These are phyloP conservation scores for Ceratobasidium sp. DNA, from an alignment of 1,284 basidiomycete species.

Conservation along the genomic window DNA sequence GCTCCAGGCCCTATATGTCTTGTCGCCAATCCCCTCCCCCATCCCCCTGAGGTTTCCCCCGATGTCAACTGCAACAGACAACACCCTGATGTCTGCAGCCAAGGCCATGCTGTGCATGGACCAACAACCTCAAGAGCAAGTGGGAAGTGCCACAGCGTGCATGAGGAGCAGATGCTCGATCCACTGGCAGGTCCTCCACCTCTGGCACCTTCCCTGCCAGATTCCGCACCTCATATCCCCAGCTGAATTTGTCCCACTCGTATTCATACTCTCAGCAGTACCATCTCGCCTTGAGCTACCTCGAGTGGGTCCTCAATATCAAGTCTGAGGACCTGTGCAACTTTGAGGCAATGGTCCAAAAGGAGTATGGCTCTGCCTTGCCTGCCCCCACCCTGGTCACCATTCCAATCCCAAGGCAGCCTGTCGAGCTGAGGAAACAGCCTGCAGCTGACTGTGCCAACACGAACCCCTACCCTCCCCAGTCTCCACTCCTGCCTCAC, in stretches of 20 bases:
- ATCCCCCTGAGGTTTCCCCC: slow-evolving; percentile 15
- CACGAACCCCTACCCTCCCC: slow-evolving; percentile 43
- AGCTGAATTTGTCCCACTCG: neutral
- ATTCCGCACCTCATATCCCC: slow-evolving; percentile 1
- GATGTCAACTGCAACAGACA: slow-evolving; percentile 12
- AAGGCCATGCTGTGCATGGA: slow-evolving; percentile 30
- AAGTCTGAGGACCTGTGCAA: slow-evolving; percentile 67
- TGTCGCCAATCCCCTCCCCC: slow-evolving; percentile 23
- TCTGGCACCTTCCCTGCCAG: neutral
- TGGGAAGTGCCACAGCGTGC: slow-evolving; percentile 29
- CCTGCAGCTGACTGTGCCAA: neutral
- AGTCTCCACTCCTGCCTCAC: slow-evolving; percentile 44
- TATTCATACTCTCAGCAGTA: slow-evolving; percentile 12
- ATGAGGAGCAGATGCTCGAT: slow-evolving; percentile 20
- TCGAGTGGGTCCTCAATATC: slow-evolving; percentile 89
- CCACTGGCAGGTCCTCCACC: slow-evolving; percentile 2
- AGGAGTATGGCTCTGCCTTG: neutral
- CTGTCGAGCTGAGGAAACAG: slow-evolving; percentile 13
- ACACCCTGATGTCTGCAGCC: neutral
- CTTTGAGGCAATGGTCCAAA: slow-evolving; percentile 61
- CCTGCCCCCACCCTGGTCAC: neutral
- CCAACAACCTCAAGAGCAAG: slow-evolving; percentile 27
- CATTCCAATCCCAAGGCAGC: neutral
- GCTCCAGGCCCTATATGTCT: slow-evolving; percentile 14
- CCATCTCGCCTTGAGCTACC: slow-evolving; percentile 57